These are phyloP conservation scores for Panaeolus papilionaceus DNA, from an alignment of 768 basidiomycete species.

Conservation along the genomic window DNA sequence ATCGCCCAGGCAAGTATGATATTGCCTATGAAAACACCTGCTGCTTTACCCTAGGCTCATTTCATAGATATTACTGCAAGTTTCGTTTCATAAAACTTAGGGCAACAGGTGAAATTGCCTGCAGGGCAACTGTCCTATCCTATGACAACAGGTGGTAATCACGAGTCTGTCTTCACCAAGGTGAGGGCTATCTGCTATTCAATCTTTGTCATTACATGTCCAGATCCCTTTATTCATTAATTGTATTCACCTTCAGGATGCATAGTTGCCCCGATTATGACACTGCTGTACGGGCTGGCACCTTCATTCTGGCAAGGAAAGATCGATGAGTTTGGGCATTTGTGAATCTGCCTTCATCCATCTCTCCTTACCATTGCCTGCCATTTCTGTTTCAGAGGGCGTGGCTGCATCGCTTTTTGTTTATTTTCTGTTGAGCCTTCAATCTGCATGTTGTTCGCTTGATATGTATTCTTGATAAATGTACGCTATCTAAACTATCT, in stretches of 20 bases:
- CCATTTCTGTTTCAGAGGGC: neutral
- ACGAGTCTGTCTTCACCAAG: too few species aligned
- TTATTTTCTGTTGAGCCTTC: neutral
- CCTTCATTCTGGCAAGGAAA: neutral
- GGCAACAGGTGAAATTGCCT: too few species aligned
- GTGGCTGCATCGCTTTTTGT: neutral
- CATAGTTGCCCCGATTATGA: too few species aligned
- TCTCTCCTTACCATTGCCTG: slow-evolving; percentile 1
- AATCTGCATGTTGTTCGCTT: neutral
- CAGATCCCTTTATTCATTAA: neutral
- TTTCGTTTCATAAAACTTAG: too few species aligned
- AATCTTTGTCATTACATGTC: neutral
- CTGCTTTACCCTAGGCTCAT: too few species aligned
- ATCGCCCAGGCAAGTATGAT: too few species aligned
- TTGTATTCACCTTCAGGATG: too few species aligned
- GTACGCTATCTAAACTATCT: too few species aligned
- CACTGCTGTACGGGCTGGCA: neutral
- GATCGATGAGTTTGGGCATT: neutral
- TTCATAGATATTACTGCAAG: too few species aligned
- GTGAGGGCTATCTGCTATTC: neutral
- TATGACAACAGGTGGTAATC: too few species aligned
- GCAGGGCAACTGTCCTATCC: too few species aligned
- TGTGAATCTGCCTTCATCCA: neutral
- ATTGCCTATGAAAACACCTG: too few species aligned
- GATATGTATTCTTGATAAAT: neutral